phyloP scores from a whole-genome alignment of 805 yeast species.

The Zygoascus flipseniorum region DNA sequence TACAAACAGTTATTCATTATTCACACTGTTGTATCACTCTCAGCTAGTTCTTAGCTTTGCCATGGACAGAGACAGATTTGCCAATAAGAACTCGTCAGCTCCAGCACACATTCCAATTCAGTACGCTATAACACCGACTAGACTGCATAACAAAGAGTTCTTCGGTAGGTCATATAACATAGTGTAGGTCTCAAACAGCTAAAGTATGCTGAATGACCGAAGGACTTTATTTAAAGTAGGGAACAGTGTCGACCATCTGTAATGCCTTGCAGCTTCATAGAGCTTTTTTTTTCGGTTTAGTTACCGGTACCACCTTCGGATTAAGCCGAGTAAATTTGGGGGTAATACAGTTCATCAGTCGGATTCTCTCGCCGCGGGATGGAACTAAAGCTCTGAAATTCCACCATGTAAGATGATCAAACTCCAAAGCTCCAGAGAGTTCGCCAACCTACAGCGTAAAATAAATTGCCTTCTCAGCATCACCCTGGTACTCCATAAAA shows the following conservation, averaged over 20 bases:
- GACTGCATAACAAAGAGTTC: conserved; percentile 19
- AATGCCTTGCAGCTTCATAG: conserved; percentile 7
- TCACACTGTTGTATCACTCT: no score
- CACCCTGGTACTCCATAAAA: conserved; percentile 9
- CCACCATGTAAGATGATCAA: conserved; percentile 12
- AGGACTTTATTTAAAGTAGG: conserved; percentile 6
- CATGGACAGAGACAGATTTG: conserved; percentile 15
- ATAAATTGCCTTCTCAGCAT: conserved; percentile 4
- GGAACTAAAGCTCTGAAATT: conserved; percentile 8
- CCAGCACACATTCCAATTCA: conserved; percentile 21
- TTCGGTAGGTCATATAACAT: conserved; percentile 22
- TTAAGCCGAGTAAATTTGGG: conserved; percentile 6
- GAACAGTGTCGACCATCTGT: conserved; percentile 1
- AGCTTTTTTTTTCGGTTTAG: conserved; percentile 4
- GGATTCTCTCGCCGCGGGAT: conserved; percentile 7
- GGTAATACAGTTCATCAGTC: conserved; percentile 7
- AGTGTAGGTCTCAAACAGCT: conserved; percentile 15
- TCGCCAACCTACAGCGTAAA: conserved; percentile 10
- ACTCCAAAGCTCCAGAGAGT: conserved; percentile 8
- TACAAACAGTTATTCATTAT: no score
- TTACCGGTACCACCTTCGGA: conserved; percentile 6
- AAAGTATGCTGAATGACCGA: neutral
- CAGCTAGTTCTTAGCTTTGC: conserved; percentile 15
- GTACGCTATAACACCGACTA: conserved; percentile 15
- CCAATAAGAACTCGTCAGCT: conserved; percentile 16